These are phyloP conservation scores for Aspergillus brasiliensis DNA, from an alignment of 2,329 filamentous ascomycete genomes.

Conservation along the genomic window DNA sequence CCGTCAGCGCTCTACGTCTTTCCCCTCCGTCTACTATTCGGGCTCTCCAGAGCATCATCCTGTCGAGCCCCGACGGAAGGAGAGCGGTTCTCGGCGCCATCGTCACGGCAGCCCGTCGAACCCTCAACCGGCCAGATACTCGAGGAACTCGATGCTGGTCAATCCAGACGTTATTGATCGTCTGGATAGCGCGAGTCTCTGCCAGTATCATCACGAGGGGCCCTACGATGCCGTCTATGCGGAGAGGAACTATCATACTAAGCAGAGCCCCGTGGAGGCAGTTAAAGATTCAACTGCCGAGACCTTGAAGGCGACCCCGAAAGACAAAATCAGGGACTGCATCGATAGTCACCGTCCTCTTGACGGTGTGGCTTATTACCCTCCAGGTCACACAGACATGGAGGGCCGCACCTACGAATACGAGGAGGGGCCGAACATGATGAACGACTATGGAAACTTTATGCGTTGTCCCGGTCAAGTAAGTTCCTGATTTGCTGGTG, in stretches of 20 bases:
- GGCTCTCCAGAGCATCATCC: slow-evolving; percentile 30
- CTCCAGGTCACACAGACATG: slow-evolving; percentile 69
- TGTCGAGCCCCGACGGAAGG: slow-evolving; percentile 25
- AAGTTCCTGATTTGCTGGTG: slow-evolving; percentile 40
- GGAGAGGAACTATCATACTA: slow-evolving; percentile 68
- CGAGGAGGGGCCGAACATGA: slow-evolving; percentile 82
- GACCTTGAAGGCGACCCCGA: slow-evolving; percentile 77
- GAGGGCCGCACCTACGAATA: slow-evolving; percentile 74
- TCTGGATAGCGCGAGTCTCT: slow-evolving; percentile 68
- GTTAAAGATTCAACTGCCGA: slow-evolving; percentile 72
- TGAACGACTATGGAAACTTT: slow-evolving; percentile 69
- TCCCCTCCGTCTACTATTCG: slow-evolving; percentile 29
- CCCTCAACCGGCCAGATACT: slow-evolving; percentile 15
- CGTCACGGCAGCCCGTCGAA: slow-evolving; percentile 18
- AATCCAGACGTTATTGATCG: slow-evolving; percentile 77
- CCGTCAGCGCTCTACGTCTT: slow-evolving; percentile 23
- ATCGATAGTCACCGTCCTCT: slow-evolving; percentile 74
- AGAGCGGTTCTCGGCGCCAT: slow-evolving; percentile 15
- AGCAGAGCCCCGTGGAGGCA: slow-evolving; percentile 73
- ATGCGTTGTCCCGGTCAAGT: slow-evolving; percentile 74
- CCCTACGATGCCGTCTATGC: slow-evolving; percentile 83
- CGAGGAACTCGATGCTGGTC: slow-evolving; percentile 41
- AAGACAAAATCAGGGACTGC: slow-evolving; percentile 74
- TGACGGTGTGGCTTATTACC: slow-evolving; percentile 76
- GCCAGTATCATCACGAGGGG: slow-evolving; percentile 82